Evolutionary conservation across 768 basidiomycete genomes (phyloP), one percentile per base, ranked within the genome.

Genomic region (Lactarius psammicola): DNA sequence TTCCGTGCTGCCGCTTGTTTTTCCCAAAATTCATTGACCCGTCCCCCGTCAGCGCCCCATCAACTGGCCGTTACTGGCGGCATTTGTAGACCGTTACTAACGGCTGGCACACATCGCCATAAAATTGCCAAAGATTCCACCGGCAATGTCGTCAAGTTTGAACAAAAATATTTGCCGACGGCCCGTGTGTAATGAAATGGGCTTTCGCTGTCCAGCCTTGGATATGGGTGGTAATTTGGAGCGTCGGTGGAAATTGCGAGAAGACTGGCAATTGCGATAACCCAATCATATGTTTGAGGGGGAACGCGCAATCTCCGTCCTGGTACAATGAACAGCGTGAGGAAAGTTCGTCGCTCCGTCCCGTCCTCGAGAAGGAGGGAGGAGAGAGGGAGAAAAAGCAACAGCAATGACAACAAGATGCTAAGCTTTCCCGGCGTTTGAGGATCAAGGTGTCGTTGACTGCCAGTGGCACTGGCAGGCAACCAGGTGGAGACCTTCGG

Each of bases 261-360:
- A 66, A 66, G 60, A 36, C 31, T 33, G 46, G 28, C 30, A 44
- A 59, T 31, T 59, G 30, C 30, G 33, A 55, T 9, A 10, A 18
- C 54, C 31, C 54, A 55, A 55, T 55, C 54, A 55, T 55, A 30
- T 30, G 54, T 55, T 33, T 55, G 54, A 30, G 20, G 3, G 13
- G 33, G 51, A 28, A 54, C 60, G 60, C 59, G 65, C 65, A 62
- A 66, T 66, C 56, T 66, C 65, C 65, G 65, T 56, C 49, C 46
- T 49, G 58, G 51, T 40, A 46, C 30, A 62, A 60, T 60, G 51
- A 66, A 62, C 55, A 56, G 59, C 64, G 64, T 60, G 64, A 46
- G 64, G 59, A 56, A 65, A 60, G 46, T 38, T 60, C 46, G 10
- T 58, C 34, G 30, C 55, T 60, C 46, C 56, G 36, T 30, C 23